phyloP scores from a whole-genome alignment of 306 rosid species.

The Dryas drummondii region DNA sequence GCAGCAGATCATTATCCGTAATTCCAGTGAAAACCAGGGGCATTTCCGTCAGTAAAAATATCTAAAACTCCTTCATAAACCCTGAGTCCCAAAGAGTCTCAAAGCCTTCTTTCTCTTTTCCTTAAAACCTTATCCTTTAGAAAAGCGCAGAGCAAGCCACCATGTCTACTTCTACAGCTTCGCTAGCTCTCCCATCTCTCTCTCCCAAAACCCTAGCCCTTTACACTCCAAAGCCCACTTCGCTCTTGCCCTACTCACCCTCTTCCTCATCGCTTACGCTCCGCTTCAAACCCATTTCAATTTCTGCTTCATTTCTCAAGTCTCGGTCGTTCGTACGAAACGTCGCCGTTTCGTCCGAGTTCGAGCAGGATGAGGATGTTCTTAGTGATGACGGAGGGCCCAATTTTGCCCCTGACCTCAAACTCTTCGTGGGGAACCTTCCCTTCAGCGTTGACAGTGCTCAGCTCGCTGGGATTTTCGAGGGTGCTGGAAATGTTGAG shows the following conservation, averaged over 20 bases:
- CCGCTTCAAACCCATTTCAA: constrained; percentile 38
- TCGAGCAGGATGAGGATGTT: constrained; percentile 67
- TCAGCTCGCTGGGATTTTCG: constrained; percentile 79
- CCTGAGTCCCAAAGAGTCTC: neutral
- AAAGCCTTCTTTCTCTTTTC: constrained; percentile 19
- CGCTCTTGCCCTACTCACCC: constrained; percentile 29
- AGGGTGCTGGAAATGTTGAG: constrained; percentile 70
- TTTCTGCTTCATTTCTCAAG: constrained; percentile 47
- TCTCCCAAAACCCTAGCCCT: constrained; percentile 40
- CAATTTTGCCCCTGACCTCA: constrained; percentile 51
- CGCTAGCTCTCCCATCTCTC: constrained; percentile 54
- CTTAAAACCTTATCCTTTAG: constrained; percentile 47
- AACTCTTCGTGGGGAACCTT: constrained; percentile 84
- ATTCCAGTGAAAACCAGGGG: neutral
- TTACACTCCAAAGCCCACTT: constrained; percentile 26
- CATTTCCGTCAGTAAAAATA: neutral
- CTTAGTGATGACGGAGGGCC: constrained; percentile 32
- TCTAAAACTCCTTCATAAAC: constrained; percentile 14
- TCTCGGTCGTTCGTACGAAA: constrained; percentile 46
- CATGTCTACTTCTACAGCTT: constrained; percentile 74
- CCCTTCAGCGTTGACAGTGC: constrained; percentile 83
- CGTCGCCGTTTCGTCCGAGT: constrained; percentile 64
- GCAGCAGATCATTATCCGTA: constrained; percentile 7
- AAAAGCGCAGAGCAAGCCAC: constrained; percentile 23
- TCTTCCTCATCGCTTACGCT: constrained; percentile 34